phyloP scores from a whole-genome alignment of 2,329 filamentous ascomycete genomes.

The Ceratocystis destructans region DNA sequence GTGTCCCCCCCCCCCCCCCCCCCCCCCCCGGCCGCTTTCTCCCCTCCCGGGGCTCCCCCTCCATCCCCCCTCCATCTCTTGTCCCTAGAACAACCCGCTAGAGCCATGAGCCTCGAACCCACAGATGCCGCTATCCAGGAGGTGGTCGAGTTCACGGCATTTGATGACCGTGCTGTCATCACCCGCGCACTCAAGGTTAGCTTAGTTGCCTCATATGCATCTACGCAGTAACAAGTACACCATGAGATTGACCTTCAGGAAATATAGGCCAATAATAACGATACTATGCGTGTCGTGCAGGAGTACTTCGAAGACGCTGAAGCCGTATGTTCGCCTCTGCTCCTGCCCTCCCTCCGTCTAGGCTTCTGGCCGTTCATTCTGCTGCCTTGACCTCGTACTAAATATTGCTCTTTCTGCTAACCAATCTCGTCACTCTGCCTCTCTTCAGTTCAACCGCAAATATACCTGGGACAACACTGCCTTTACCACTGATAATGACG shows the following conservation, averaged over 20 bases:
- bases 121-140: slow-evolving; percentile 2
- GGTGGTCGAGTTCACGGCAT: slow-evolving; percentile 17
- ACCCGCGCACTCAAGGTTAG: slow-evolving; percentile 12
- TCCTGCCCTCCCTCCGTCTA: too few relatives aligned
- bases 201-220: neutral
- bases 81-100: too few relatives aligned
- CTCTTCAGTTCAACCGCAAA: slow-evolving; percentile 32
- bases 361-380: neutral
- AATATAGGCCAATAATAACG: slow-evolving; percentile 13
- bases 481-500: slow-evolving; percentile 41
- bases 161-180: slow-evolving; percentile 8
- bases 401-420: neutral
- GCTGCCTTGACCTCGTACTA: neutral
- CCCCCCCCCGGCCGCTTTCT: too few relatives aligned
- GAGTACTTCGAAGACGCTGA: slow-evolving; percentile 17
- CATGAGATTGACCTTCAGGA: neutral
- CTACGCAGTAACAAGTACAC: neutral
- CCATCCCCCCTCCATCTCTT: too few relatives aligned
- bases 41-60: too few relatives aligned
- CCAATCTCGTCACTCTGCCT: neutral
- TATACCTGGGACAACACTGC: slow-evolving; percentile 44
- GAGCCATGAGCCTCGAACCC: neutral
- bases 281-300: slow-evolving; percentile 14
- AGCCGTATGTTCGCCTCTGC: neutral
- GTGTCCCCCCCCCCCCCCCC: neutral